These are phyloP conservation scores for Candida odintsovae DNA, from an alignment of 805 yeast genomes.

Conservation along the genomic window DNA sequence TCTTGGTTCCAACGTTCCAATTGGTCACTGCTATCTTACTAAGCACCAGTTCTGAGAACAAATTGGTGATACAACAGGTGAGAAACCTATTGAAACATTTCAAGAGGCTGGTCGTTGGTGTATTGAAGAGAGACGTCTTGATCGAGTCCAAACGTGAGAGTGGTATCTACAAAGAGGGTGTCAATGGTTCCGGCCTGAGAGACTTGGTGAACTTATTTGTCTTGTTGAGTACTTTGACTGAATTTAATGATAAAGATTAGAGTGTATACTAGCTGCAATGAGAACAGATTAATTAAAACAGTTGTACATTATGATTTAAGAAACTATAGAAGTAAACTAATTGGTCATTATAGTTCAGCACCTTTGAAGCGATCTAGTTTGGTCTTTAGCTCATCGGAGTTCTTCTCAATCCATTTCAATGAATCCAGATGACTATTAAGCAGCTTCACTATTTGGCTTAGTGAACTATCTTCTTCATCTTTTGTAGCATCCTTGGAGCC, in stretches of 20 bases:
- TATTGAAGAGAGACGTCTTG: constrained; percentile 52
- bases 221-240: constrained; percentile 45
- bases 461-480: constrained; percentile 38
- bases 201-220: constrained; percentile 53
- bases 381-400: constrained; percentile 61
- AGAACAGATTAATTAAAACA: not conserved
- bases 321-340: not conserved
- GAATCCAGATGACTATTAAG: constrained; percentile 88
- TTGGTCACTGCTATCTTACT: constrained; percentile 59
- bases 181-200: constrained; percentile 33
- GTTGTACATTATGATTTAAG: constrained; percentile 2
- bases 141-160: constrained; percentile 24
- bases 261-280: not conserved
- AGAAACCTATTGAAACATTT: constrained; percentile 45
- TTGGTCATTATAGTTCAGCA: constrained; percentile 12
- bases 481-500: constrained; percentile 26
- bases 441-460: constrained; percentile 70
- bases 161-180: constrained; percentile 22
- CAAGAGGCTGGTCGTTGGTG: constrained; percentile 51
- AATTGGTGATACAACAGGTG: constrained; percentile 48
- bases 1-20: constrained; percentile 70
- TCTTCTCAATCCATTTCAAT: constrained; percentile 77
- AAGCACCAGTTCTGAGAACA: constrained; percentile 74
- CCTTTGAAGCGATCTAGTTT: constrained; percentile 42
- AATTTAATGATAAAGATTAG: constrained; percentile 31